Conservation (phyloP, 805 yeast species). For the Nakazawaea pomicola region DNA sequence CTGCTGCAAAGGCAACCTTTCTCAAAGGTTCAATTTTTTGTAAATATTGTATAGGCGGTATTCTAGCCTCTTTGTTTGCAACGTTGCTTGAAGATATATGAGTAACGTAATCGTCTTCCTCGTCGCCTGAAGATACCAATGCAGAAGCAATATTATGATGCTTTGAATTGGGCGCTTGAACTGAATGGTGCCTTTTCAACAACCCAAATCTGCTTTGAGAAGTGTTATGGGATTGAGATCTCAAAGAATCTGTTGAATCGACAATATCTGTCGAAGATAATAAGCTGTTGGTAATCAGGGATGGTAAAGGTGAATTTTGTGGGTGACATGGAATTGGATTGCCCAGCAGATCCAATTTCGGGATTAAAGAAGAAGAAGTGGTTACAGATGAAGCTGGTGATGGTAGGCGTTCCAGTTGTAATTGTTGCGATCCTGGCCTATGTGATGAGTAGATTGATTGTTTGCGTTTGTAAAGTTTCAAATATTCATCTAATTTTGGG, state of each 20-base stretch:
- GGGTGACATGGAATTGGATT: conserved; percentile 53
- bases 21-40: conserved; percentile 34
- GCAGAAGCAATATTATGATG: not conserved
- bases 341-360: conserved; percentile 32
- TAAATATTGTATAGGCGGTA: conserved; percentile 25
- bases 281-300: conserved; percentile 42
- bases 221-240: no score
- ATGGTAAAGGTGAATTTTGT: conserved; percentile 37
- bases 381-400: conserved; percentile 21
- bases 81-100: conserved; percentile 11
- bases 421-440: not conserved
- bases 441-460: conserved; percentile 2
- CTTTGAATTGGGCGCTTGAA: not conserved
- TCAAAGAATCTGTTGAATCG: no score
- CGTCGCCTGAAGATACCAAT: not conserved
- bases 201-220: not conserved
- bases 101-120: conserved; percentile 12
- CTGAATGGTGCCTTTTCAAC: conserved; percentile 4
- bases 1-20: conserved; percentile 75
- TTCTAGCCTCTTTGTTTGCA: conserved; percentile 11
- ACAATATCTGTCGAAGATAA: no score
- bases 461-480: conserved; percentile 33
- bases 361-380: conserved; percentile 24
- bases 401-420: no score
- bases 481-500: conserved; percentile 41